Evolutionary conservation across 2,329 filamentous ascomycete species (phyloP), one percentile per base, ranked within the genome.

Genomic region (Beauveria medogensis): DNA sequence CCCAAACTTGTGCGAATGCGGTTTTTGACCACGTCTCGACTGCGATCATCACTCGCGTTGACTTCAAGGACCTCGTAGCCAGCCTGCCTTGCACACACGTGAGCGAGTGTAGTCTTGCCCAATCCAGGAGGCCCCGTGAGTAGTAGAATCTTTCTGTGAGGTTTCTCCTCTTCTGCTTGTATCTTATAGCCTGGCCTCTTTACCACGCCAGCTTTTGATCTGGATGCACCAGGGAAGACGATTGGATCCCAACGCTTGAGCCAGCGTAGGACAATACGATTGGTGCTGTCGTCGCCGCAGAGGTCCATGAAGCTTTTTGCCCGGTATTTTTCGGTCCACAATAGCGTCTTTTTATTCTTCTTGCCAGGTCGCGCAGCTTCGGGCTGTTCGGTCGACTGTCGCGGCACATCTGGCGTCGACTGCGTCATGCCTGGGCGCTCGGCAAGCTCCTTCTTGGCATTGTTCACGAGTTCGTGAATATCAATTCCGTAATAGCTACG

Each of bases 271-370:
- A 99, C 93, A 63, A 88, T 83, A 63, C 94, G 85, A 73, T 99
- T 95, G 28, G 93, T 97, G 50, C 92, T 82, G 70, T 99, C 94
- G 67, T 99, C 94, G 30, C 95, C 95, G 53, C 96, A 91, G 0
- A 99, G 80, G 67, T 99, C 94, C 67, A 92, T 90, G 68, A 97
- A 99, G 67, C 87, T 93, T 63, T 86, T 85, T 30, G 94, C 94
- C 41, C 94, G 87, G 71, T 99, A 99, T 72, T 99, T 99, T 71
- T 99, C 94, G 0, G 93, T 96, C 94, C 94, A 99, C 70, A 99
- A 78, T 37, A 91, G 73, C 0, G 84, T 82, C 64, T 74, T 77
- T 62, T 76, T 80, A 0, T 73, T 69, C 63, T 75, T 80, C 63
- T 75, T 80, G 5, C 60, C 67, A 9, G 20, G 10, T 7, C 46